Base-by-base conservation (phyloP, 23 red algal genomes). In the Gracilaria gracilis region DNA sequence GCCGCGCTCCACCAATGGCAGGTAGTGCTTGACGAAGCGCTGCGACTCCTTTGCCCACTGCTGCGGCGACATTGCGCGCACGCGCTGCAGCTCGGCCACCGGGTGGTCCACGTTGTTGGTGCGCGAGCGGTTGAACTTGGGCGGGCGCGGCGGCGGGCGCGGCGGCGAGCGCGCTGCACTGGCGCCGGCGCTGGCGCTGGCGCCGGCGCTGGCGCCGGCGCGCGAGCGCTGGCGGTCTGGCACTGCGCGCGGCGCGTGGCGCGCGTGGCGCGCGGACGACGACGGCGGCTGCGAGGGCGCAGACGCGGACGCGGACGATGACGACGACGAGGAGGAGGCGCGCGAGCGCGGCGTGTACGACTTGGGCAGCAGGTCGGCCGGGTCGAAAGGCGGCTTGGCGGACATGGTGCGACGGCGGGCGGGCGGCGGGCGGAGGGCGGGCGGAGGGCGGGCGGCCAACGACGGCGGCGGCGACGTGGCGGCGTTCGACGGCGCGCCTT, bases 361-460 rank as follows among this genome's bases (percentile, higher is more conserved):
- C 72, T 77, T 77, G 38, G 72, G 72, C 4, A 77, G 72, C 38
- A 77, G 72, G 21, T 77, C 42, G 7, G 6, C 4, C 21, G 72
- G 72, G 20, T 77, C 19, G 42, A 27, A 4, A 1, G 15, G 72
- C 23, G 6, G 72, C 39, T 50, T 9, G 2, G 40, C 17, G 39
- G 72, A 48, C 72, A 77, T 77, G 72, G 39, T 8, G 72, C 40
- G 1, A 20, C n/a, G 35, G 29, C 36, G 66, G 29, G 2, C 6
- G 66, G 2, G 66, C 16, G 28, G 27, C 16, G 5, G 66, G 27
- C 4, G 66, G 29, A 6, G 66, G 66, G 15, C 5, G 28, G 66
- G 13, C 15, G 27, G 15, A 37, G 66, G 24, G 66, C 34, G 66
- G 2, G 29, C 4, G 36, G 66, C 9, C 16, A 48, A 12, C 44